phyloP scores from a whole-genome alignment of 2,329 filamentous ascomycete species.

The Scedosporium boydii region DNA sequence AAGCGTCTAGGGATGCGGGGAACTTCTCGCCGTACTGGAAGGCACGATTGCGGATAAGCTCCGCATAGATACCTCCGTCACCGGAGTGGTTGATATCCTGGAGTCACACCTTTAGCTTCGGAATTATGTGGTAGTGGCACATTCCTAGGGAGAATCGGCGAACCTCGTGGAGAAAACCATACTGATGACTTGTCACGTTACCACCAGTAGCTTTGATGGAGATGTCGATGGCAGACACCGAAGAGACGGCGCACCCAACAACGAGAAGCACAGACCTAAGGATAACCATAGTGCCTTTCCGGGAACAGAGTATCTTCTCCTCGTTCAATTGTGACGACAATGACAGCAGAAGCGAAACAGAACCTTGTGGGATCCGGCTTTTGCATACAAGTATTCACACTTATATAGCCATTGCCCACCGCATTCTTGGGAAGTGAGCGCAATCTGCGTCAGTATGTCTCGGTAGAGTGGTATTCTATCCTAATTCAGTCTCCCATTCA shows the following conservation, averaged over 20 bases:
- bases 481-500: no score
- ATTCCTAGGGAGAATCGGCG: not conserved
- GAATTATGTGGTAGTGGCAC: not conserved
- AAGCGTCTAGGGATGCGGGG: conserved; percentile 34
- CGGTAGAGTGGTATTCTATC: no score
- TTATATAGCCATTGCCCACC: no score
- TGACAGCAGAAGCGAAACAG: not conserved
- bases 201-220: conserved; percentile 26
- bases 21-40: conserved; percentile 47
- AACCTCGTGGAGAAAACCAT: conserved; percentile 36
- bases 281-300: not conserved
- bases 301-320: not conserved
- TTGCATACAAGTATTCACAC: not conserved
- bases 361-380: not conserved
- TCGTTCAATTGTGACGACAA: not conserved
- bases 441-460: no score
- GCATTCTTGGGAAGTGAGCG: no score
- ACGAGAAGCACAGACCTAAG: not conserved
- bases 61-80: conserved; percentile 64
- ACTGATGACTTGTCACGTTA: conserved; percentile 33
- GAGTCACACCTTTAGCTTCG: not conserved
- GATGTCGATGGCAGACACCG: conserved; percentile 22
- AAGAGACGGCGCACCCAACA: not conserved
- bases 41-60: conserved; percentile 60
- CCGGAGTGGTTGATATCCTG: conserved; percentile 59